phyloP scores from a whole-genome alignment of 2,329 filamentous ascomycete species.

The Botrytis byssoidea region DNA sequence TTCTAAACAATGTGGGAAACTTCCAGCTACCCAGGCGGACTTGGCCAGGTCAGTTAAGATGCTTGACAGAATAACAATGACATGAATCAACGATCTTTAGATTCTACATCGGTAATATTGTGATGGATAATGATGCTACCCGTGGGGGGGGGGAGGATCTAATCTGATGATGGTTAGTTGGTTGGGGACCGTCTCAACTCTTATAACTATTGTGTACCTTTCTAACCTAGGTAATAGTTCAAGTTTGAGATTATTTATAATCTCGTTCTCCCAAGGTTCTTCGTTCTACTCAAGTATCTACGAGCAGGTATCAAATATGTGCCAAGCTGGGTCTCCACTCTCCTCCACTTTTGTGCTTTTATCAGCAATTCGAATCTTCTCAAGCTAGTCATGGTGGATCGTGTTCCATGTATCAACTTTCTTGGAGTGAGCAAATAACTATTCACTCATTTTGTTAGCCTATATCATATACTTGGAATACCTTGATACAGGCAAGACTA shows the following conservation, averaged over 20 bases:
- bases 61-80: neutral
- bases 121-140: neutral
- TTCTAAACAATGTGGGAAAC: neutral
- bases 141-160: neutral
- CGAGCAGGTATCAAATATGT: neutral
- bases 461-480: neutral
- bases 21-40: slow-evolving; percentile 2
- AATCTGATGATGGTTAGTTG: slow-evolving; percentile 17
- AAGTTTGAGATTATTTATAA: neutral
- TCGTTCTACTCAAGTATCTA: too few species aligned
- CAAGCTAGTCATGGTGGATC: neutral
- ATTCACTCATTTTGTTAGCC: neutral
- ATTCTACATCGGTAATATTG: neutral
- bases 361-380: neutral
- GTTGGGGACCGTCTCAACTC: slow-evolving; percentile 5
- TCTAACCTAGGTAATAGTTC: neutral
- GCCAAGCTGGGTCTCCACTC: neutral
- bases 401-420: neutral
- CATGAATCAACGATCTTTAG: neutral
- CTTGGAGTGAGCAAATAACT: neutral
- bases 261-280: neutral
- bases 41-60: neutral
- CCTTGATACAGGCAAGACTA: neutral
- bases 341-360: too few species aligned
- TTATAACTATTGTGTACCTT: neutral